phyloP scores from a whole-genome alignment of 495 filamentous ascomycete genomes.

The Penicillium paradoxum region DNA sequence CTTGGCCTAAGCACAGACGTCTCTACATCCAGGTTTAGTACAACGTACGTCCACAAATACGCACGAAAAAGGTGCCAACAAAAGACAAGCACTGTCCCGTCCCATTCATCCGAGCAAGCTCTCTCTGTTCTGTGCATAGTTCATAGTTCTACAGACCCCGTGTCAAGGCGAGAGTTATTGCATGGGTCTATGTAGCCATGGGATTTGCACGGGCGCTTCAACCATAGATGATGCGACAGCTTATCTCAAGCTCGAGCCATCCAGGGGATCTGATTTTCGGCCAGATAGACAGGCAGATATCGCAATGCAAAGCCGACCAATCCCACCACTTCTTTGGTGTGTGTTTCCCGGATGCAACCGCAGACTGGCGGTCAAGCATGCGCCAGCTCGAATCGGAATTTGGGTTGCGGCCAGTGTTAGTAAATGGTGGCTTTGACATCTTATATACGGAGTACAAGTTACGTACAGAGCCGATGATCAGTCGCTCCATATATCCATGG shows the following conservation, averaged over 20 bases:
- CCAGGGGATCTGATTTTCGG: neutral
- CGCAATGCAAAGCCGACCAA: neutral
- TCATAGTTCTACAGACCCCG: too few relatives aligned
- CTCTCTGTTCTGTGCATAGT: neutral
- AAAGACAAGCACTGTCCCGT: neutral
- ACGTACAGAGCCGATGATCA: too few relatives aligned
- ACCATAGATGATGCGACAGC: neutral
- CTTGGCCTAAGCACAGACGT: slow-evolving; percentile 3
- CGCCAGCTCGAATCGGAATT: slow-evolving; percentile 1
- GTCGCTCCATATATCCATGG: too few relatives aligned
- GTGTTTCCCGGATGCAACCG: neutral
- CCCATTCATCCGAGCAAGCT: neutral
- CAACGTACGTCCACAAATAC: neutral
- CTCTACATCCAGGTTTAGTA: neutral
- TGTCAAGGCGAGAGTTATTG: too few relatives aligned
- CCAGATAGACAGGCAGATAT: neutral
- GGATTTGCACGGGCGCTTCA: neutral
- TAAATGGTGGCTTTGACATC: neutral
- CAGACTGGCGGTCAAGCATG: slow-evolving; percentile 9
- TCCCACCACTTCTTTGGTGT: neutral
- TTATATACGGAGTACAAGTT: neutral
- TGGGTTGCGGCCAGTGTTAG: neutral
- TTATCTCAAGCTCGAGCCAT: slow-evolving; percentile 6
- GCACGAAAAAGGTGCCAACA: neutral
- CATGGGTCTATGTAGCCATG: too few relatives aligned